Evolutionary conservation across 2,329 filamentous ascomycete genomes (phyloP).

Genomic region (Trichoderma semiorbis): DNA sequence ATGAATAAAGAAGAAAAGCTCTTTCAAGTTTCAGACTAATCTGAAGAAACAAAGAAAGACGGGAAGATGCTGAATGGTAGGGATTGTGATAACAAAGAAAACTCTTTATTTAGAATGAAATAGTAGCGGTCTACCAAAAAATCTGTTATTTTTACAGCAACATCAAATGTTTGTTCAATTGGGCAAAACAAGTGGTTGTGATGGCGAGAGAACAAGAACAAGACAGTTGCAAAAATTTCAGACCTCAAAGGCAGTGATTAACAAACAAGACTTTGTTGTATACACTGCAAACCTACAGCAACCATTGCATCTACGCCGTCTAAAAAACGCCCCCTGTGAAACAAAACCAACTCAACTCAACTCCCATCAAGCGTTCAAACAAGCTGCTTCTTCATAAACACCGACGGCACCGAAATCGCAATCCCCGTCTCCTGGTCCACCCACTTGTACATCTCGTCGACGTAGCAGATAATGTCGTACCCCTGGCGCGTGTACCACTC

Average conservation of each 20-base stretch:
- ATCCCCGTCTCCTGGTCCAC: conserved; percentile 18
- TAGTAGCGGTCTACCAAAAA: not conserved
- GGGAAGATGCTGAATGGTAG: not conserved
- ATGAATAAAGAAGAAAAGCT: not conserved
- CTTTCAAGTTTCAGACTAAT: not conserved
- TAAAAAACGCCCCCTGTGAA: not conserved
- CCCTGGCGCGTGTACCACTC: conserved; percentile 32
- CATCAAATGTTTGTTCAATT: not conserved
- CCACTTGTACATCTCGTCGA: conserved; percentile 23
- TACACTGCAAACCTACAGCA: not conserved
- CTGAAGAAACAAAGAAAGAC: not conserved
- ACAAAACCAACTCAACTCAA: not conserved
- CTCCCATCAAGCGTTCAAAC: not conserved
- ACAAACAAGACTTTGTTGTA: not conserved
- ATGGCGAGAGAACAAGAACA: not conserved
- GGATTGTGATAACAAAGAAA: not conserved
- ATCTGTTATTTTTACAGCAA: not conserved
- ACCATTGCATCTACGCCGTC: not conserved
- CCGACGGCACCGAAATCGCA: conserved; percentile 16
- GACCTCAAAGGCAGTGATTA: not conserved
- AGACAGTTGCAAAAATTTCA: not conserved
- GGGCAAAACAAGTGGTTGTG: not conserved
- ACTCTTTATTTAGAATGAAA: not conserved
- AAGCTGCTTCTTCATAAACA: conserved; percentile 28
- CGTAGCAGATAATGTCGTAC: conserved; percentile 23